A percentile compares a stretch with the other conserved stretches of the same genome.
These are phyloP conservation scores for Ceratobasidium papillatum DNA, from an alignment of 1,284 basidiomycete genomes.

Conservation along the genomic window DNA sequence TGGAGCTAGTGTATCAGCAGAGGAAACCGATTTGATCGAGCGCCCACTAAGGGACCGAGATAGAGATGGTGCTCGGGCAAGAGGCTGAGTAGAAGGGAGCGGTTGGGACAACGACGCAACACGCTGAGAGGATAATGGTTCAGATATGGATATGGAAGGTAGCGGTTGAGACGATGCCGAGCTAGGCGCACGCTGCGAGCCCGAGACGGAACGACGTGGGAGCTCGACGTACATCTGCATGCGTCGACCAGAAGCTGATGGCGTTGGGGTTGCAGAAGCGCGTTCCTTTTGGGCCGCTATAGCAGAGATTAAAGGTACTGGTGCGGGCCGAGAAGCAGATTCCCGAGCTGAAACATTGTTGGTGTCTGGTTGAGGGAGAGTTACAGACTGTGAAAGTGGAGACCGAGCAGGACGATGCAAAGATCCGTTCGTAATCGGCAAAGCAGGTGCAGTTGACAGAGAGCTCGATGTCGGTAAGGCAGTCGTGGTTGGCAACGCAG, in stretches of 20 bases:
- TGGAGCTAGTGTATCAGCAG: background rate
- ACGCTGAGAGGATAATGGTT: background rate
- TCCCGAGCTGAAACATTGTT: background rate
- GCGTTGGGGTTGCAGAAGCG: background rate
- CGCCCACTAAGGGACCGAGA: background rate
- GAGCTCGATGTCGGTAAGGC: too few species aligned
- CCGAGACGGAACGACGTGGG: conserved; percentile 13
- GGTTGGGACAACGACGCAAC: background rate
- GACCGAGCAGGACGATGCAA: background rate
- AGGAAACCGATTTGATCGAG: background rate
- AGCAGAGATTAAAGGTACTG: background rate
- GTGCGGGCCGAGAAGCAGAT: background rate
- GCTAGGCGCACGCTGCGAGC: background rate
- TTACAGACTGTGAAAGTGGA: background rate
- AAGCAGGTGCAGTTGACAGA: background rate
- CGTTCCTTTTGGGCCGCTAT: background rate
- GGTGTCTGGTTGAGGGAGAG: background rate
- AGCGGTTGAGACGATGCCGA: conserved; percentile 8
- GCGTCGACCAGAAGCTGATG: conserved; percentile 6
- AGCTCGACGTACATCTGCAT: conserved; percentile 31
- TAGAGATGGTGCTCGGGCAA: background rate
- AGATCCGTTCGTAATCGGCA: background rate
- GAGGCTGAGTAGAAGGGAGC: background rate
- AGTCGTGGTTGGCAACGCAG: too few species aligned
- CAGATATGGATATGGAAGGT: conserved; percentile 4